Evolutionary conservation across 176 grass and related monocot species (phyloP).

Genomic region (Olyra latifolia): DNA sequence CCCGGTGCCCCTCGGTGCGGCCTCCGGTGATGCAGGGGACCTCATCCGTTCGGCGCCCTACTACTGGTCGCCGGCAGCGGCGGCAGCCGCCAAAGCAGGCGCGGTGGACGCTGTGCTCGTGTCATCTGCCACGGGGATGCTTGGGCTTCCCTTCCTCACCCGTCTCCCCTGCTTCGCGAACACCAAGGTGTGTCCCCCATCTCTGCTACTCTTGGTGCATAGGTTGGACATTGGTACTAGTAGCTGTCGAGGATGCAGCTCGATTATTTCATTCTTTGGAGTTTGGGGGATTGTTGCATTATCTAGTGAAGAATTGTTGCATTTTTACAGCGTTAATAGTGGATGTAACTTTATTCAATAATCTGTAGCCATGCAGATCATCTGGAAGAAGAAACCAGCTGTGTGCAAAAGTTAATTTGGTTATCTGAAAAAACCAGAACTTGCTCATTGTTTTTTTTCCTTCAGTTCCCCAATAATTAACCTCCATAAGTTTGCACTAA

Average conservation of each 20-base stretch:
- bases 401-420: background rate
- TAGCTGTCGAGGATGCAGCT: background rate
- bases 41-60: constrained; percentile 61
- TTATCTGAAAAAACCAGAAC: background rate
- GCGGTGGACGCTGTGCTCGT: constrained; percentile 63
- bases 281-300: background rate
- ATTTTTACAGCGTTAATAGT: background rate
- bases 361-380: background rate
- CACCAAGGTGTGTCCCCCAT: constrained; percentile 44
- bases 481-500: background rate
- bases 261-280: background rate
- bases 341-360: background rate
- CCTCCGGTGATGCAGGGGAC: background rate
- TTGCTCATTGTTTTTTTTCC: background rate
- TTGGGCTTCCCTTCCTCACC: constrained; percentile 90
- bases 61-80: constrained; percentile 61
- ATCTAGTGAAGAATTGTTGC: background rate
- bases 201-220: background rate
- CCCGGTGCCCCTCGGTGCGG: constrained; percentile 19
- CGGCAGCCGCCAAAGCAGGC: constrained; percentile 42
- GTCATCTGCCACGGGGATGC: constrained; percentile 66
- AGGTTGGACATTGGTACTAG: background rate
- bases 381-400: background rate
- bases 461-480: background rate
- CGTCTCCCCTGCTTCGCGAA: constrained; percentile 48